Evolutionary conservation across 1,139 yeast genomes (phyloP).

Genomic region (Sugiyamaella sp.): DNA sequence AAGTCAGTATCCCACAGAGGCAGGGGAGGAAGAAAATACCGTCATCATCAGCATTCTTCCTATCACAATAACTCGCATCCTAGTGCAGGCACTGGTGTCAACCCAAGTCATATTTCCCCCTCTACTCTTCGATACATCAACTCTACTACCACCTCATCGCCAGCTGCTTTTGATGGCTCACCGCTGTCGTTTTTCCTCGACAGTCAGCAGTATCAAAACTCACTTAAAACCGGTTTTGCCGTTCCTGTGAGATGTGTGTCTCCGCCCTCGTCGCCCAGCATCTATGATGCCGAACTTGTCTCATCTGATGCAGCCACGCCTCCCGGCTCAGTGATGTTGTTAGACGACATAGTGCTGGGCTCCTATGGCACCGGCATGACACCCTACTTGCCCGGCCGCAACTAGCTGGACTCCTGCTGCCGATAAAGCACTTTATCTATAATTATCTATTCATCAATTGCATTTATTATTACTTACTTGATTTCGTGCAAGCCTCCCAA

Average conservation of each 20-base stretch:
- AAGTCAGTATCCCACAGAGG: constrained; percentile 17
- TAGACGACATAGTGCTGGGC: constrained; percentile 31
- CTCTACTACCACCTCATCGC: not conserved
- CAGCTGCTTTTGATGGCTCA: constrained; percentile 9
- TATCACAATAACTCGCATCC: not conserved
- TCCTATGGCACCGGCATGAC: constrained; percentile 39
- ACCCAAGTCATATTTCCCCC: constrained; percentile 12
- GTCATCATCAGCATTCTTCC: constrained; percentile 4
- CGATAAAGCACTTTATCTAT: not conserved
- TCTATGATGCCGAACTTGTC: constrained; percentile 17
- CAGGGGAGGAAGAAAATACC: constrained; percentile 8
- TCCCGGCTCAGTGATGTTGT: constrained; percentile 36
- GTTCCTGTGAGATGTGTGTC: constrained; percentile 19
- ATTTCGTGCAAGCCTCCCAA: no score
- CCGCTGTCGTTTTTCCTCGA: constrained; percentile 20
- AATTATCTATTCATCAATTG: not conserved
- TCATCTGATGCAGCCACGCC: constrained; percentile 33
- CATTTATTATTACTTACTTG: not conserved
- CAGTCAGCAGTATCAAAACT: constrained; percentile 20
- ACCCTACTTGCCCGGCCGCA: constrained; percentile 33
- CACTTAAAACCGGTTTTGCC: constrained; percentile 19
- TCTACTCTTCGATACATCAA: constrained; percentile 18
- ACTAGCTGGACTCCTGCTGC: not conserved
- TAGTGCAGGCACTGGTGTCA: not conserved
- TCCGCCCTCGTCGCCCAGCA: constrained; percentile 20